Conservation (phyloP, 805 yeast genomes). For the Candida odintsovae region DNA sequence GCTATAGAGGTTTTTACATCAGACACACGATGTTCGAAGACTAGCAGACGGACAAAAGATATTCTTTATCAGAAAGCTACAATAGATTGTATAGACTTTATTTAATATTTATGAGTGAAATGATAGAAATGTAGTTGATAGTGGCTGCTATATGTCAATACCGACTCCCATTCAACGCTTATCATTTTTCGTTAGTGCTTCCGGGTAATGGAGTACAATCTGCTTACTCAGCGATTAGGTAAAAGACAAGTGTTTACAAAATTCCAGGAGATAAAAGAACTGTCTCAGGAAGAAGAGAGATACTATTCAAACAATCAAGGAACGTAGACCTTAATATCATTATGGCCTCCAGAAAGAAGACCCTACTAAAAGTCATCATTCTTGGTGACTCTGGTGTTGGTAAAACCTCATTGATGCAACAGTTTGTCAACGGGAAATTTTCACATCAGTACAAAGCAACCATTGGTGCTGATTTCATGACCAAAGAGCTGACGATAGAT, state of each 20-base stretch:
- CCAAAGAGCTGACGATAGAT: constrained; percentile 84
- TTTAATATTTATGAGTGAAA: too few relatives aligned
- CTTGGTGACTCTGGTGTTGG: constrained; percentile 98
- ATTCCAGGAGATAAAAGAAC: background rate
- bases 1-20: too few relatives aligned
- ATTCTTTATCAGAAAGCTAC: too few relatives aligned
- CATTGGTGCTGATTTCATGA: constrained; percentile 94
- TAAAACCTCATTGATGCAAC: constrained; percentile 95
- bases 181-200: too few relatives aligned
- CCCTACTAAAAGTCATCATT: constrained; percentile 79
- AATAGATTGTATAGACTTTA: too few relatives aligned
- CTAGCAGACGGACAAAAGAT: too few relatives aligned
- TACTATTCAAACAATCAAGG: background rate
- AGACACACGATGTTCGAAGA: too few relatives aligned
- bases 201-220: background rate
- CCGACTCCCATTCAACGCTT: too few relatives aligned
- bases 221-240: background rate
- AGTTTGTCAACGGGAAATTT: constrained; percentile 91
- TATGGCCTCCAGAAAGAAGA: constrained; percentile 53
- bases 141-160: too few relatives aligned
- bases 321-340: background rate
- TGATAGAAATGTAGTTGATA: too few relatives aligned
- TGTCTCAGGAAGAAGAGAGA: background rate
- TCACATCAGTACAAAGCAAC: constrained; percentile 96
- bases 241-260: background rate